Base-by-base conservation (phyloP, 345 rosid species). In the Euphorbia tirucalli region DNA sequence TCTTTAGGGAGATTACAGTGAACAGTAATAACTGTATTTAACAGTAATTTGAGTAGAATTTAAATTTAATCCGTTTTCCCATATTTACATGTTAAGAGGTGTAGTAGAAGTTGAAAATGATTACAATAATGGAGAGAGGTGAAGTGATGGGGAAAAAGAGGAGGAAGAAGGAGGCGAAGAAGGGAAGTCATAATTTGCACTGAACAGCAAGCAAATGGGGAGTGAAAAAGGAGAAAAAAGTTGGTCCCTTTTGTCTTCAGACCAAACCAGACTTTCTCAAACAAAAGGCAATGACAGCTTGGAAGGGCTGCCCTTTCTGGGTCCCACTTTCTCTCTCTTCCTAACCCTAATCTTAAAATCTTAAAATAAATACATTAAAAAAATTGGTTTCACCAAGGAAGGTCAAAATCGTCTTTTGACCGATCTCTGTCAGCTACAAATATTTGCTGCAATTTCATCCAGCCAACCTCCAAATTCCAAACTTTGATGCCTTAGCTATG, bases 121-220 rank as follows among this genome's bases (percentile, higher is more conserved):
- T n/a, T n/a, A n/a, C n/a, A n/a, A n/a, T n/a, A n/a, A n/a, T n/a
- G n/a, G n/a, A n/a, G n/a, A 32, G 68, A 0, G 41, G 52, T n/a
- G 41, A 7, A 43, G 5, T 19, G 70, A 44, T 41, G 77, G 7
- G 13, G 48, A 0, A 35, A 69, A 13, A 10, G 30, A 48, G 14
- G 58, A n/a, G 8, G 59, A 56, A 19, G 43, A 19, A 10, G 48
- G 1, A 61, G 43, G 11, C 21, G 56, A 4, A 16, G 65, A 15
- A 31, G 65, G 13, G 57, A 46, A 69, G 64, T 70, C 76, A 74
- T 81, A 71, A 77, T 71, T 73, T 41, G 69, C 69, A 68, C 14
- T 44, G 67, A 46, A 30, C 11, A 46, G 28, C 28, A 58, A 13
- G 37, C 32, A 14, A 25, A n/a, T n/a, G n/a, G 2, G 21, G 19